Evolutionary conservation across 1,139 yeast species (phyloP), one percentile per base, ranked within the genome.

Genomic region (Insectozyma bohioensis): DNA sequence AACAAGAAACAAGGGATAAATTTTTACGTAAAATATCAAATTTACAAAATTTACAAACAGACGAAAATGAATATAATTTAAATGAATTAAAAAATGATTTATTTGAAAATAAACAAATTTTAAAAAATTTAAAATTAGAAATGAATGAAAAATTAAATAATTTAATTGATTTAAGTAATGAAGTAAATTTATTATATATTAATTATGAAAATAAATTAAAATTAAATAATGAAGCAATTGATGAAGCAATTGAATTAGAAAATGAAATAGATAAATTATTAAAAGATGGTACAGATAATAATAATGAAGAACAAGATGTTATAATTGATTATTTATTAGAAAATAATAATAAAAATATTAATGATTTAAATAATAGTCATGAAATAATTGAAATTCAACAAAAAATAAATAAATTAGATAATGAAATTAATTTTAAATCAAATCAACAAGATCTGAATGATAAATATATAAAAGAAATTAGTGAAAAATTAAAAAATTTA

Each of bases 1-100:
- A 81, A 48, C 84, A 80, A 46, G 87, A 80, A 46, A 72, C 85
- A 2, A 68, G 83, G 43, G 84, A 80, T 41, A 69, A 75, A 55
- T 80, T 80, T 49, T 56, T 80, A 27, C 48, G 77, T 30, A 45
- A 42, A 18, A 47, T 51, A n/a, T 39, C 42, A 40, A 20, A 20
- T 24, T 12, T 12, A 18, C 17, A 4, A 28, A 26, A 24, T 15
- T 5, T 28, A n/a, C n/a, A n/a, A n/a, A n/a, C n/a, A n/a, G n/a
- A n/a, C n/a, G 30, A 20, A 22, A 29, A 25, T 4, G 37, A 36
- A 12, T 14, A 17, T 9, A 11, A 28, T 11, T 22, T 28, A n/a
- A 31, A 28, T 8, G 33, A 23, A 24, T 21, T 14, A 10, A 26
- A 24, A 9, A 24, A 35, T 11, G 15, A 12, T 5, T 29, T 27